Base-by-base conservation (phyloP, 164 flowering plant genomes). In the Kalanchoe fedtschenkoi region DNA sequence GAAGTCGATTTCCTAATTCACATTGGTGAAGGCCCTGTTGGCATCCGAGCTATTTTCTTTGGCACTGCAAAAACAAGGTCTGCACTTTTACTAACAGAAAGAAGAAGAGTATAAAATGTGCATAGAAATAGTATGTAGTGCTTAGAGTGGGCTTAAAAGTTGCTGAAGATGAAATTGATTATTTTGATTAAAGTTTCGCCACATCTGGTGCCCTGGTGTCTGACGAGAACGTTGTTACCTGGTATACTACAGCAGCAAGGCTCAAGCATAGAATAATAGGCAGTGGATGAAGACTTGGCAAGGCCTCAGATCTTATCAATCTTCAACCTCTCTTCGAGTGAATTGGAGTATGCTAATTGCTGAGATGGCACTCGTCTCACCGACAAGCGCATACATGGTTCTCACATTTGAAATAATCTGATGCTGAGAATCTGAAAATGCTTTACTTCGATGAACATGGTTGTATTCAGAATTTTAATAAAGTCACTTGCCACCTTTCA, bases 161-260 rank as follows among this genome's bases (percentile, higher is more conserved):
- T 90, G 74, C 91, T 79, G 73, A 80, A 78, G 68, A 86, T 81
- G 68, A 83, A 89, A 63, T 83, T 82, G 65, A 83, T 63, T 28
- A 86, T 83, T 42, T 88, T 89, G 24, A 87, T 77, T 66, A 86
- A 81, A 33, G 92, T 90, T 72, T 84, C 81, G 1, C 80, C 90
- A 56, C 93, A 91, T 75, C 73, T 80, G 15, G 89, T 75, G 35
- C 66, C 53, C 0, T 61, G 61, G 46, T 77, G 87, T 65, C 83
- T 71, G 58, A 87, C 86, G 7, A 89, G 89, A 56, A 82, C 44
- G 58, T n/a, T n/a, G n/a, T n/a, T n/a, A n/a, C n/a, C 91, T 55
- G 5, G 91, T 82, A 69, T 85, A 89, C 96, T 93, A 87, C 8
- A 89, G 83, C 65, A 87, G 96, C 57, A 87, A 75, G 17, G 93